A percentile compares a stretch with the other conserved stretches of the same genome.
Conservation (phyloP, 306 rosid genomes). For the Elaeagnus macrophylla region DNA sequence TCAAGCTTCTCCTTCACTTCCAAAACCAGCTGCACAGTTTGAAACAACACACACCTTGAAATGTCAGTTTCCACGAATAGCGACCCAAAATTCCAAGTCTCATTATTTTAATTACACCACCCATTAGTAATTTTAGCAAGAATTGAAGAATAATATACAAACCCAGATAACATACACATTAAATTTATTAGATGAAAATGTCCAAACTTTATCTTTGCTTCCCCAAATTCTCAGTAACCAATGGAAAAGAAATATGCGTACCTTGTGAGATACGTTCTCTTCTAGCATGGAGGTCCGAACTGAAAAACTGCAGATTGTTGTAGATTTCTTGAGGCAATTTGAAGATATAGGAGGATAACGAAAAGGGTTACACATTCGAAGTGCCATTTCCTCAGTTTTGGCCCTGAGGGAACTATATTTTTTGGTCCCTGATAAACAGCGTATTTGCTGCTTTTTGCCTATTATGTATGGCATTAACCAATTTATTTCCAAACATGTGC, state of each 20-base stretch:
- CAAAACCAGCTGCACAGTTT: slow-evolving; percentile 54
- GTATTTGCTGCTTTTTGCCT: no score
- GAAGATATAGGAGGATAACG: slow-evolving; percentile 30
- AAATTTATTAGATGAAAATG: background rate
- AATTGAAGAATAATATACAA: background rate
- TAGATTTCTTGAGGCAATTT: slow-evolving; percentile 11
- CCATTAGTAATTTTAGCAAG: background rate
- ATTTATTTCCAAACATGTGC: no score
- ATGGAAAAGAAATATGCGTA: slow-evolving; percentile 8
- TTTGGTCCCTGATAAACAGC: no score
- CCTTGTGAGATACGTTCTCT: slow-evolving; percentile 44
- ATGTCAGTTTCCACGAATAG: background rate
- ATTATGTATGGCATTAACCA: no score
- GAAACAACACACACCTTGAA: background rate
- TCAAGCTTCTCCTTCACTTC: slow-evolving; percentile 80
- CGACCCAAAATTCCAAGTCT: background rate
- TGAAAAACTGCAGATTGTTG: slow-evolving; percentile 17
- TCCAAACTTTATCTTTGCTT: background rate
- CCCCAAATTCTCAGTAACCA: slow-evolving; percentile 1
- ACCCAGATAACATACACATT: background rate
- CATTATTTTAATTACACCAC: background rate
- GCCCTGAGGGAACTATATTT: no score
- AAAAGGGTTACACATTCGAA: slow-evolving; percentile 35
- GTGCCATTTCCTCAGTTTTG: slow-evolving; percentile 37
- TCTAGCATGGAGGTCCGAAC: slow-evolving; percentile 35